phyloP scores from a whole-genome alignment of 331 rosid species.

The Malus hybrid region DNA sequence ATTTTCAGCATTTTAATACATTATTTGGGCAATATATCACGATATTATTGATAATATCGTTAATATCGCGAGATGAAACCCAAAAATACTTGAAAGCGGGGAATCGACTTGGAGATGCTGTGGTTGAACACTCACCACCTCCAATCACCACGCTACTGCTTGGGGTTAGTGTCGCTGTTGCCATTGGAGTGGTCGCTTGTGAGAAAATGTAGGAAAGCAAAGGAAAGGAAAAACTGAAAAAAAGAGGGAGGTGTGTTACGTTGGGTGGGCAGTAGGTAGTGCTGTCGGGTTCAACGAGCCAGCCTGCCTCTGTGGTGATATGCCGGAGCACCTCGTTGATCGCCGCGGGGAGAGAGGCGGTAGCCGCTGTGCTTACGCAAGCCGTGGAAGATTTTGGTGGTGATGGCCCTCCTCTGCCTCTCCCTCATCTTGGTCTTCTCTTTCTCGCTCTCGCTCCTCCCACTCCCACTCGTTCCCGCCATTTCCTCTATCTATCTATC shows the following conservation, averaged over 20 bases:
- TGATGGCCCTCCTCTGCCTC: constrained; percentile 44
- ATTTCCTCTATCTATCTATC: not conserved
- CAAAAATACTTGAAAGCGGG: not conserved
- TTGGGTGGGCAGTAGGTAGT: constrained; percentile 41
- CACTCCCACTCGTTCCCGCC: constrained; percentile 7
- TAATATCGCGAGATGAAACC: too few species aligned
- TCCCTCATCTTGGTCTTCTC: constrained; percentile 53
- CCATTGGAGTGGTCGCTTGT: constrained; percentile 1
- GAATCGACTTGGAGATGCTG: constrained; percentile 18
- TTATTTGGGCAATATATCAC: too few species aligned
- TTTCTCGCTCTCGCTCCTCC: constrained; percentile 35
- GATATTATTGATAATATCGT: too few species aligned
- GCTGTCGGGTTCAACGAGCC: constrained; percentile 38
- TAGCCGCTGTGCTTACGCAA: constrained; percentile 44
- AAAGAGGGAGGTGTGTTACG: not conserved
- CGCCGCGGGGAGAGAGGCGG: constrained; percentile 38
- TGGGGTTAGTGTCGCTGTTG: constrained; percentile 15
- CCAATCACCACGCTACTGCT: constrained; percentile 14
- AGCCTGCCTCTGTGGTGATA: constrained; percentile 49
- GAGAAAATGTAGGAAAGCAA: not conserved
- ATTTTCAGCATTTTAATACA: too few species aligned
- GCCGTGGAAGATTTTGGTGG: constrained; percentile 46
- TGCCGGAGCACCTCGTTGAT: constrained; percentile 47
- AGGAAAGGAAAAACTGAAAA: not conserved
- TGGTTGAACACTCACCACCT: constrained; percentile 28